Base-by-base conservation (phyloP, 495 filamentous ascomycete genomes). In the Neurospora sp. region DNA sequence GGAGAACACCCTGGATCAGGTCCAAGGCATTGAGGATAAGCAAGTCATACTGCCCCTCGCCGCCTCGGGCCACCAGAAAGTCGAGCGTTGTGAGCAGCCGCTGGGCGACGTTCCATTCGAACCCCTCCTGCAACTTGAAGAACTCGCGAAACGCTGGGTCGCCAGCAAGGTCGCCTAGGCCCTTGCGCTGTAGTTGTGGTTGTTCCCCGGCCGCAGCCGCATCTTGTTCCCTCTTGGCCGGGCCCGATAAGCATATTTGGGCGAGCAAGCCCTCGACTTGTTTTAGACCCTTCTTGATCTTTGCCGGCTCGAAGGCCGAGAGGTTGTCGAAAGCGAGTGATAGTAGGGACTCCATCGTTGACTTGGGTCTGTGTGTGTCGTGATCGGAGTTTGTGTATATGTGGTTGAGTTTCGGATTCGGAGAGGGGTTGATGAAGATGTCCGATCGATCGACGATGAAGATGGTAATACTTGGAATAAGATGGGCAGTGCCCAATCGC, bases 81-180 rank as follows among this genome's bases (percentile, higher is more conserved):
- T 99, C 96, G 44, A 99, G 88, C 75, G 93, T 96, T 39, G 89
- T 88, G 69, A 96, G 90, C 71, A 99, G 85, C 75, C 94, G 91
- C 81, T 93, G 91, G 39, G 93, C 92, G 42, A 98, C 92, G 83
- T 99, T 99, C 93, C 94, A 99, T 83, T 97, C 92, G 82, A 99
- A 99, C 12, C 95, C 91, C 78, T 97, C 95, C 81, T 99, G 96
- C 70, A 98, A 80, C 78, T 97, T 93, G 85, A 97, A 97, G 83
- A 98, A 99, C 80, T 98, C 96, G 71, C 93, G 85, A 79, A 97
- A 99, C 11, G 95, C 96, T 37, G 92, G 94, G 81, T 99, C 96
- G 76, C 92, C 89, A 72, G 86, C 86, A 76, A 97, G 82, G 69
- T 93, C 89, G 44, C 83, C 83, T 66, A 97, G 85, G 27, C 85